Evolutionary conservation across 2,329 filamentous ascomycete genomes (phyloP).

Genomic region (Epichloe uncinata): DNA sequence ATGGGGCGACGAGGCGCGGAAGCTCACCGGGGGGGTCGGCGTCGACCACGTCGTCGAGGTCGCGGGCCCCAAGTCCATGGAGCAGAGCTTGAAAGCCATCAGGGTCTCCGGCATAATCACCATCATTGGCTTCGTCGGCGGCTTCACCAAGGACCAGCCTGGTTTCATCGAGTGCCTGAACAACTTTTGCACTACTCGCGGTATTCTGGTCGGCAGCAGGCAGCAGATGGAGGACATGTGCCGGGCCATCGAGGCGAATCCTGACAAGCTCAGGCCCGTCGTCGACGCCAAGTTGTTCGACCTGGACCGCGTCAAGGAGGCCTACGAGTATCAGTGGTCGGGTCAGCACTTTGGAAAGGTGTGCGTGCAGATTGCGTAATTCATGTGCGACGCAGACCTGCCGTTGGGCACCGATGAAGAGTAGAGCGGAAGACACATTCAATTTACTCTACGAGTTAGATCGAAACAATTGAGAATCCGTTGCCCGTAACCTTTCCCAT

Average conservation of each 20-base stretch:
- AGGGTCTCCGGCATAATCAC: conserved; percentile 32
- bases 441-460: too few relatives aligned
- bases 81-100: conserved; percentile 31
- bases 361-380: conserved; percentile 17
- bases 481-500: too few relatives aligned
- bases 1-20: conserved; percentile 31
- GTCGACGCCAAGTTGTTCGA: conserved; percentile 32
- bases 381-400: too few relatives aligned
- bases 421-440: too few relatives aligned
- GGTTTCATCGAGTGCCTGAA: conserved; percentile 21
- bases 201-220: conserved; percentile 32
- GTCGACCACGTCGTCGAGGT: conserved; percentile 37
- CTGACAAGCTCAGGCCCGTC: conserved; percentile 29
- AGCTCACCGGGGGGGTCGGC: conserved; percentile 30
- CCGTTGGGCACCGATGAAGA: too few relatives aligned
- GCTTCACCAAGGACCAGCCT: conserved; percentile 14
- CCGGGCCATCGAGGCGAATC: conserved; percentile 32
- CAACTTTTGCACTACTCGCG: conserved; percentile 27
- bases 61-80: conserved; percentile 29
- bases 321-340: conserved; percentile 26
- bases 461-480: too few relatives aligned
- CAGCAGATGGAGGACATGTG: conserved; percentile 39
- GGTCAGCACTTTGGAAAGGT: conserved; percentile 28
- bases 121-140: conserved; percentile 25
- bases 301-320: conserved; percentile 31